Conservation (phyloP, 176 grass and related monocot species). For the Rhynchospora tenuis region DNA sequence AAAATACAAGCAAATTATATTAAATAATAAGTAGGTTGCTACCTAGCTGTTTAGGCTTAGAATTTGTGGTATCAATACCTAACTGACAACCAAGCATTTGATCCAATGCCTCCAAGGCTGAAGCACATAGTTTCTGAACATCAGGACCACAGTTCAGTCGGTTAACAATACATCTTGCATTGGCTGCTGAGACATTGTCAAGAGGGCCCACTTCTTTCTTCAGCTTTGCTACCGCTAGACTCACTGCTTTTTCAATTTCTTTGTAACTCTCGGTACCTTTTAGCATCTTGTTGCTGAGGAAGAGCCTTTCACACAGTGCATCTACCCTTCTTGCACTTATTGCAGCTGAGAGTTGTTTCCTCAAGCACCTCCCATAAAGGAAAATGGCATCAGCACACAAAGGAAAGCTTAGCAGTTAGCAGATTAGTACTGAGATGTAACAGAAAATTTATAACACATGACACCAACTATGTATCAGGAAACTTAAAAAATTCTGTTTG, state of each 20-base stretch:
- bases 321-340: constrained; percentile 78
- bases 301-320: constrained; percentile 70
- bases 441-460: background rate
- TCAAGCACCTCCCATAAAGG: constrained; percentile 38
- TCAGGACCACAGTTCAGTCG: constrained; percentile 65
- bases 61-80: constrained; percentile 22
- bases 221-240: constrained; percentile 50
- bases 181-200: constrained; percentile 61
- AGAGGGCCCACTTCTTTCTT: constrained; percentile 73
- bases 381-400: background rate
- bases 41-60: constrained; percentile 29
- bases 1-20: background rate
- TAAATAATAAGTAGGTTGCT: constrained; percentile 13
- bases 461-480: background rate
- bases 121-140: constrained; percentile 75
- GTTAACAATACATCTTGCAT: constrained; percentile 67
- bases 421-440: background rate
- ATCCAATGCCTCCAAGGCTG: constrained; percentile 59
- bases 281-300: constrained; percentile 61
- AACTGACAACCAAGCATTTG: constrained; percentile 35
- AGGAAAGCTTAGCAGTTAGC: background rate
- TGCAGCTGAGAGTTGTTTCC: constrained; percentile 64
- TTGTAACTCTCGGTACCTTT: constrained; percentile 60
- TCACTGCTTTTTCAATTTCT: constrained; percentile 45
- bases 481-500: background rate